Evolutionary conservation across 2,329 filamentous ascomycete genomes (phyloP), one percentile per base, ranked within the genome.

Genomic region (Verticillium klebahnii): DNA sequence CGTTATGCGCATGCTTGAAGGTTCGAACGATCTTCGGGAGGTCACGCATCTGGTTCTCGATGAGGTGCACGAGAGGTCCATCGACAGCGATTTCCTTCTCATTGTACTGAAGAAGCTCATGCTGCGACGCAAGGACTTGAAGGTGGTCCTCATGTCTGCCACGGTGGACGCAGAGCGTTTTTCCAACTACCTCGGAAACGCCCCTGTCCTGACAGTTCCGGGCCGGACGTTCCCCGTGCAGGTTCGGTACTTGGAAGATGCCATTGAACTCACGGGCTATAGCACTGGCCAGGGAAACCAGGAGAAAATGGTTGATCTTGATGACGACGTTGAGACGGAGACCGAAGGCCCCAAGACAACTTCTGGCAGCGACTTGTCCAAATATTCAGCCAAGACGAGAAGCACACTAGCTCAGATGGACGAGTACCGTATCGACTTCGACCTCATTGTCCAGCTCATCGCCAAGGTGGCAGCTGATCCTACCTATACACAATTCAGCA

Each of bases 1-100:
- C 62, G 92, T 99, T n/a, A 91, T 99, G 82, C 88, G 95, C 32
- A 98, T 99, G 94, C 82, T 99, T 15, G 95, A 99, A 74, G 89
- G 89, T 9, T 91, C 92, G 0, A 90, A 92, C 66, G 90, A 96
- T 61, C 84, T 99, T 54, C 85, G 87, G 62, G 94, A 97, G 66
- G 89, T 99, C 59, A 97, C 94, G 0, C 95, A 98, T 77, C 79
- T 99, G 63, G 88, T 99, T 56, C 87, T 99, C n/a, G 95, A 99
- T 71, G 95, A 99, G 75, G 94, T 98, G 2, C 95, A 99, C 71
- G 95, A 99, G 74, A 88, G 94, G 64, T 91, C 92, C 14, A 98
- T 99, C 68, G 95, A 99, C 72, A 97, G 93, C 61, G 95, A 99
- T 73, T 97, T 99, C 73, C 80, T 99, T 37, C 82, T 99, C 17